phyloP scores from a whole-genome alignment of 495 filamentous ascomycete species.

The Aspergillus sparsus region DNA sequence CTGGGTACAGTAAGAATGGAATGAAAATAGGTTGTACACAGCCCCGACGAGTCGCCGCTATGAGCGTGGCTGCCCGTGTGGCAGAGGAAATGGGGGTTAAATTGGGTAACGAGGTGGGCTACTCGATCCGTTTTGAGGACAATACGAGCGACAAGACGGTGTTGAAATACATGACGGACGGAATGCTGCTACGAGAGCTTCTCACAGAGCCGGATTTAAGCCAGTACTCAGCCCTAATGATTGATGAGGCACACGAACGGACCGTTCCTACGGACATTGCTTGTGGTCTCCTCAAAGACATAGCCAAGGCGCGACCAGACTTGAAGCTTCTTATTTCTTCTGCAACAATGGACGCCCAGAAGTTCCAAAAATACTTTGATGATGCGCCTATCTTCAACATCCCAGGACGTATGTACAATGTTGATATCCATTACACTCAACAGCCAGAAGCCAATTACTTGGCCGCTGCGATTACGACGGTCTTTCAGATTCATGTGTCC shows the following conservation, averaged over 20 bases:
- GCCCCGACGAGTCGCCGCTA: conserved; percentile 93
- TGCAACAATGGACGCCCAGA: conserved; percentile 92
- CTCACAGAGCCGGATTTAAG: conserved; percentile 85
- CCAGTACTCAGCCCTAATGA: conserved; percentile 89
- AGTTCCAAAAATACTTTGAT: conserved; percentile 91
- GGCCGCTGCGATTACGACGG: conserved; percentile 85
- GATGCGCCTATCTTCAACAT: conserved; percentile 96
- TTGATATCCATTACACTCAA: conserved; percentile 90
- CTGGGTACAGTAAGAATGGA: conserved; percentile 80
- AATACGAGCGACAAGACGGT: conserved; percentile 89
- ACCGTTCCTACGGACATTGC: conserved; percentile 91
- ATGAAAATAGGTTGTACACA: conserved; percentile 62
- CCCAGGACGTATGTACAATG: conserved; percentile 84
- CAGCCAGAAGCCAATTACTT: conserved; percentile 95
- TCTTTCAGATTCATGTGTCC: conserved; percentile 94
- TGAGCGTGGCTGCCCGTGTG: conserved; percentile 92
- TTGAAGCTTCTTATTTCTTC: conserved; percentile 92
- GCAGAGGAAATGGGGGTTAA: conserved; percentile 93
- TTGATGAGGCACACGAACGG: conserved; percentile 96
- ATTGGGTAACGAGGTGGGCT: conserved; percentile 90
- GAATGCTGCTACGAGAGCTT: conserved; percentile 91
- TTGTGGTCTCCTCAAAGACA: conserved; percentile 87
- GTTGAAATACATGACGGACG: conserved; percentile 97
- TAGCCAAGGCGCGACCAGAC: conserved; percentile 81
- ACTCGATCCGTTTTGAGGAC: conserved; percentile 95